Percentiles rank a stretch among this genome's conserved stretches.
These are phyloP conservation scores for Leucocoprinus birnbaumii DNA, from an alignment of 768 basidiomycete species.

Conservation along the genomic window DNA sequence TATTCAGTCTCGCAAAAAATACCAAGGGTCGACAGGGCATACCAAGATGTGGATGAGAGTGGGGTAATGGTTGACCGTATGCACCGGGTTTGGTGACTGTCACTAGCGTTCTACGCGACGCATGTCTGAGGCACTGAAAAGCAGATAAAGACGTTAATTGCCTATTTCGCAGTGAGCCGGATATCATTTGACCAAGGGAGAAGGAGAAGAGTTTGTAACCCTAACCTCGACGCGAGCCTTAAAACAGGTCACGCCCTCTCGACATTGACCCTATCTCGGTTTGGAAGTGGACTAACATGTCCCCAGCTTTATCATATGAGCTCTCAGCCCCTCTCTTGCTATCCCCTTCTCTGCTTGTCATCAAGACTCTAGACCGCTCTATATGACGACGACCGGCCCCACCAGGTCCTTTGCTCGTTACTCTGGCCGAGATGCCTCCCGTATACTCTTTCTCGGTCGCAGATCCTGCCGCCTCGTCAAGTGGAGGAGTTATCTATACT, in stretches of 20 bases:
- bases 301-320: background rate
- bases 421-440: background rate
- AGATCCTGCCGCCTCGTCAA: background rate
- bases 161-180: constrained; percentile 3
- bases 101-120: background rate
- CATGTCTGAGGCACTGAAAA: background rate
- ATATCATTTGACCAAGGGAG: constrained; percentile 1
- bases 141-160: background rate
- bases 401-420: background rate
- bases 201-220: background rate
- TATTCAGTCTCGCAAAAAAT: background rate
- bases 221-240: constrained; percentile 11
- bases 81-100: constrained; percentile 58
- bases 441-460: constrained; percentile 4
- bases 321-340: background rate
- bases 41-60: constrained; percentile 84
- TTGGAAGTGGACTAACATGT: background rate
- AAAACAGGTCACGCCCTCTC: background rate
- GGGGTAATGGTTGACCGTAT: constrained; percentile 76
- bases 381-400: background rate
- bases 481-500: constrained; percentile 4
- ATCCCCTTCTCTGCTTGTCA: background rate
- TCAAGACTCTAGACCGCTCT: background rate
- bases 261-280: background rate
- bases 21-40: constrained; percentile 18